Percentiles rank a stretch among this genome's conserved stretches.
phyloP scores from a whole-genome alignment of 1,284 basidiomycete species.

The Trichosporon ovoides region DNA sequence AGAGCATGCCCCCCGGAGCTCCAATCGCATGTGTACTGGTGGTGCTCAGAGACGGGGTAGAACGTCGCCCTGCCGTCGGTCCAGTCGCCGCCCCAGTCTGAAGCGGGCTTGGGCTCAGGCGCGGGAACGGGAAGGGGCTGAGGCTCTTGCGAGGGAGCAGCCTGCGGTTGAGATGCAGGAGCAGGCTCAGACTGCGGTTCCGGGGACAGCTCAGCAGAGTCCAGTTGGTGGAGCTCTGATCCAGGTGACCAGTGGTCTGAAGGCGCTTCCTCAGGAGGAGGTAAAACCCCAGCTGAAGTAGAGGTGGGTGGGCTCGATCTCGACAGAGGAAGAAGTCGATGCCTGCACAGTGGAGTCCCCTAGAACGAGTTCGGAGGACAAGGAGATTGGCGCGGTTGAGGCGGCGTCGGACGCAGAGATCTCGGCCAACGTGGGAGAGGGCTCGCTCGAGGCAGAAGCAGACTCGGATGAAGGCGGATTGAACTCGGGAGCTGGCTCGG shows the following conservation, averaged over 20 bases:
- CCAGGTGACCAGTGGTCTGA: too few relatives aligned
- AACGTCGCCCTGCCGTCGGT: neutral
- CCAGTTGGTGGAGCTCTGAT: too few relatives aligned
- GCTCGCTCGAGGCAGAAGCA: neutral
- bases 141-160: slow-evolving; percentile 8
- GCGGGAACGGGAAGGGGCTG: neutral
- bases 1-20: neutral
- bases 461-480: neutral
- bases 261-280: too few relatives aligned
- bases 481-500: neutral
- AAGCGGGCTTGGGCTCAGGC: neutral
- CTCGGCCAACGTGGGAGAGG: neutral
- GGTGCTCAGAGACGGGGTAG: neutral
- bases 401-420: too few relatives aligned
- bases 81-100: neutral
- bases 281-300: too few relatives aligned
- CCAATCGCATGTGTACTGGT: neutral
- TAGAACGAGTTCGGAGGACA: too few relatives aligned
- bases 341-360: too few relatives aligned
- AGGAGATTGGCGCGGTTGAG: too few relatives aligned
- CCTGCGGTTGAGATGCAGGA: neutral
- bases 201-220: slow-evolving; percentile 5
- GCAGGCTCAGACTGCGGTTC: slow-evolving; percentile 11
- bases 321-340: too few relatives aligned
- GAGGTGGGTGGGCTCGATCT: too few relatives aligned